phyloP scores from a whole-genome alignment of 352 stramenopile genomes.

The Globisporangium camurandrum region DNA sequence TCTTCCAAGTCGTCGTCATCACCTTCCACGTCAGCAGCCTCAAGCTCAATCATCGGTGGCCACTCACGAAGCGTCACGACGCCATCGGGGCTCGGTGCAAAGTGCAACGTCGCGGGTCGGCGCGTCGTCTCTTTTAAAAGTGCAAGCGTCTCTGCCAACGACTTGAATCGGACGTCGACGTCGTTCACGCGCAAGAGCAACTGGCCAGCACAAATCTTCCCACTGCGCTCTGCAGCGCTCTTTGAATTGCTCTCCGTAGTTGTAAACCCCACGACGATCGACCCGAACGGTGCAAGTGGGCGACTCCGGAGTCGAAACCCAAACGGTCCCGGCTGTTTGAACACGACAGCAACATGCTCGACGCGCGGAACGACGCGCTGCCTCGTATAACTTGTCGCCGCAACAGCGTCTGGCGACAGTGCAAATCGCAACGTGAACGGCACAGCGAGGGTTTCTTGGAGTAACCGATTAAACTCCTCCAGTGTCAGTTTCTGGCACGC shows the following conservation, averaged over 20 bases:
- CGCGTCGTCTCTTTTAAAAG: slow-evolving; percentile 48
- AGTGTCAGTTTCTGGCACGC: slow-evolving; percentile 67
- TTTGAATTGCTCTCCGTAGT: slow-evolving; percentile 38
- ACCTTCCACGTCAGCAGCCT: slow-evolving; percentile 50
- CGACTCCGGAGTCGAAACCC: slow-evolving; percentile 70
- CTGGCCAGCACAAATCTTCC: slow-evolving; percentile 65
- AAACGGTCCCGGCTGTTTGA: slow-evolving; percentile 68
- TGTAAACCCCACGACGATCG: slow-evolving; percentile 76
- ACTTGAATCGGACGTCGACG: slow-evolving; percentile 58
- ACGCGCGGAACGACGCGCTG: slow-evolving; percentile 42
- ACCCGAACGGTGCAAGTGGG: slow-evolving; percentile 47
- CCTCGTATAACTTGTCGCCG: slow-evolving; percentile 39
- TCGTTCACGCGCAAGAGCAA: slow-evolving; percentile 62
- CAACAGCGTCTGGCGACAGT: slow-evolving; percentile 48
- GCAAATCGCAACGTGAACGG: slow-evolving; percentile 68
- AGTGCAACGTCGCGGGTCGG: slow-evolving; percentile 64
- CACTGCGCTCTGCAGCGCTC: slow-evolving; percentile 50
- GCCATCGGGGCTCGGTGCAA: slow-evolving; percentile 64
- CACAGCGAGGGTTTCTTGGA: slow-evolving; percentile 35
- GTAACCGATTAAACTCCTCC: slow-evolving; percentile 45
- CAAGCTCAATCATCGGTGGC: slow-evolving; percentile 78
- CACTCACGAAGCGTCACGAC: slow-evolving; percentile 73
- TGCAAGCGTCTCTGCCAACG: slow-evolving; percentile 46
- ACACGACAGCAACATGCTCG: slow-evolving; percentile 50
- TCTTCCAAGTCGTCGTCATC: no score